Base-by-base conservation (phyloP, 768 basidiomycete species). In the Mycena rebaudengoi region DNA sequence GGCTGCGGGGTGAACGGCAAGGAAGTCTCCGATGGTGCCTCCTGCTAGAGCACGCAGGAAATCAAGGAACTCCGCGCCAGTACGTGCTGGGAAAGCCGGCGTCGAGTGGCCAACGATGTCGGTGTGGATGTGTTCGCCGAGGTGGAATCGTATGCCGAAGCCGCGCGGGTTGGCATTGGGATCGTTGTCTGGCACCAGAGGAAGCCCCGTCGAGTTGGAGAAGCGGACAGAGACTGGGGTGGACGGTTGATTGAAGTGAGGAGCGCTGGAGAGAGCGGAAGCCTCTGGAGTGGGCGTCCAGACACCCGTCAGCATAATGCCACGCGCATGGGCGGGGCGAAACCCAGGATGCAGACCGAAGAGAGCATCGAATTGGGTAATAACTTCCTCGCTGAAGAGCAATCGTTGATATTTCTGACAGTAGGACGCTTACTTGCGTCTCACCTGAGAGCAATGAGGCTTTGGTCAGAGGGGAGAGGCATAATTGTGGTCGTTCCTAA, bases 81-180 rank as follows among this genome's bases (percentile, higher is more conserved):
- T 69, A 55, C 69, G 56, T 5, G 51, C 44, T 1, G 69, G 69
- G 62, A 70, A 70, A 2, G 60, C 56, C 0, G 69, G 67, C 3
- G 67, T 52, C 10, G 62, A 64, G 40, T 70, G 69, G 3, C 33
- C 58, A 21, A 70, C 41, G 46, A 70, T 62, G 50, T 70, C 69
- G 28, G 69, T 70, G 51, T 70, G 69, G 40, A 62, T 52, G 35
- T 67, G 64, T 4, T 66, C 64, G 13, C 53, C 62, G 11, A 68
- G 62, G 32, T 68, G 33, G 48, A 70, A 69, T 4, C 69, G 69
- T 20, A 70, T 44, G 18, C 60, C 67, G 23, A 70, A 48, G 13
- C 69, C 69, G 23, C 67, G 69, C 13, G 69, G 69, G 20, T 66
- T 61, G 43, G 67, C 64, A 35, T 68, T 66, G 23, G 67, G 64